Percentiles rank a stretch among this genome's conserved stretches.
phyloP scores from a whole-genome alignment of 345 rosid species.

The Toxicodendron radicans region DNA sequence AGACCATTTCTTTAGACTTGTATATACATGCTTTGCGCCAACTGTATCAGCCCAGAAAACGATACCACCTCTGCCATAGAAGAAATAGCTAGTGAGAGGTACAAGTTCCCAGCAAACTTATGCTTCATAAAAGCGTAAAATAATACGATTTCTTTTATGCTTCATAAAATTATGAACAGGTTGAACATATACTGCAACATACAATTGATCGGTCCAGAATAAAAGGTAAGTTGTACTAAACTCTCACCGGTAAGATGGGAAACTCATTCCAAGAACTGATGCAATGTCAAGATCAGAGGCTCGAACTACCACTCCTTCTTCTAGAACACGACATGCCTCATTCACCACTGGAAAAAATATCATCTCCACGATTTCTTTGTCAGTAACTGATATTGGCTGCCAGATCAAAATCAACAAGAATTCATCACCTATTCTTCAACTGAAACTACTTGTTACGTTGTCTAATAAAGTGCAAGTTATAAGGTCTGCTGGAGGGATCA shows the following conservation, averaged over 20 bases:
- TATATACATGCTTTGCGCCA: slow-evolving; percentile 61
- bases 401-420: slow-evolving; percentile 20
- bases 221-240: not conserved
- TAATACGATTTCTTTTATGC: too few relatives aligned
- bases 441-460: too few relatives aligned
- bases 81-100: not conserved
- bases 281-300: slow-evolving; percentile 90
- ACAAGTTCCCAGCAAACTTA: not conserved
- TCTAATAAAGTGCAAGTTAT: not conserved
- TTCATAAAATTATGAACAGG: not conserved
- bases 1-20: slow-evolving; percentile 72
- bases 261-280: slow-evolving; percentile 96
- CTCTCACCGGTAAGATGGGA: slow-evolving; percentile 88
- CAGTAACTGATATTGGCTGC: slow-evolving; percentile 78
- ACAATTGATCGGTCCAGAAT: not conserved
- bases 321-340: slow-evolving; percentile 87
- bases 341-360: slow-evolving; percentile 86
- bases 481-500: not conserved
- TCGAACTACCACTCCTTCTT: slow-evolving; percentile 80
- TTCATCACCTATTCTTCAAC: too few relatives aligned
- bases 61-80: slow-evolving; percentile 71
- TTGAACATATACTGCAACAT: not conserved
- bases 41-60: slow-evolving; percentile 88
- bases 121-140: too few relatives aligned
- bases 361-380: slow-evolving; percentile 87